These are phyloP conservation scores for Trifolium dubium DNA, from an alignment of 306 rosid species.

Conservation along the genomic window DNA sequence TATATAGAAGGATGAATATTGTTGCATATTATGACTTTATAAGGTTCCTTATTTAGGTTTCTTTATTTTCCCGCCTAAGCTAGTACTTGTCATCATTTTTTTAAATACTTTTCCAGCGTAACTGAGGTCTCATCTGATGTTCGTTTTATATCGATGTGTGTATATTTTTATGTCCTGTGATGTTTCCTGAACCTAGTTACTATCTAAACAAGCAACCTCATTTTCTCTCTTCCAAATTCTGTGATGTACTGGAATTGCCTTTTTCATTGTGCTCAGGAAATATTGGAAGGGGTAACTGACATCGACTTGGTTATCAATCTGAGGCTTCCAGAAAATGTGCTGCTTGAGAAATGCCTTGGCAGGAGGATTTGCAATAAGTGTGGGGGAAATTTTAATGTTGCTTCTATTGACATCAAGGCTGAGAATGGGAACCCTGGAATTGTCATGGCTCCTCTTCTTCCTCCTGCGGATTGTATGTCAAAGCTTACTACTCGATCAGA, in stretches of 20 bases:
- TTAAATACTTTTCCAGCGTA: slow-evolving; percentile 20
- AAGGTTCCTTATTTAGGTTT: slow-evolving; percentile 9
- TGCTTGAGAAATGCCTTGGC: slow-evolving; percentile 93
- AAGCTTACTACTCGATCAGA: slow-evolving; percentile 85
- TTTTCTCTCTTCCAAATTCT: slow-evolving; percentile 7
- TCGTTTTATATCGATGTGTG: background rate
- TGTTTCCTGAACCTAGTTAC: slow-evolving; percentile 6
- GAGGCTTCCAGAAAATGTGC: slow-evolving; percentile 84
- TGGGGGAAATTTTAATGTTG: slow-evolving; percentile 81
- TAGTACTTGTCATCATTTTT: slow-evolving; percentile 11
- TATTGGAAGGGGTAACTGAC: slow-evolving; percentile 84
- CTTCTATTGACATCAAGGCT: slow-evolving; percentile 74
- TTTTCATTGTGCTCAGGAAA: slow-evolving; percentile 61
- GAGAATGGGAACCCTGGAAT: slow-evolving; percentile 74
- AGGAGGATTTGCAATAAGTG: slow-evolving; percentile 88
- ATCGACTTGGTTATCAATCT: slow-evolving; percentile 90
- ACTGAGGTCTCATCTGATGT: background rate
- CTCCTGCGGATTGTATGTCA: slow-evolving; percentile 82
- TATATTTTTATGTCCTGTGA: slow-evolving; percentile 19
- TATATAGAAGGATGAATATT: too few species aligned
- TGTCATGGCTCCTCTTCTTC: slow-evolving; percentile 93
- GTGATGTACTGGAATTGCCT: slow-evolving; percentile 3
- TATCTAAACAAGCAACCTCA: slow-evolving; percentile 16
- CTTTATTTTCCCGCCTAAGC: slow-evolving; percentile 25
- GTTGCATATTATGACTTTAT: slow-evolving; percentile 12